Conservation (phyloP, 1,284 basidiomycete species). For the Marasmius sp. region DNA sequence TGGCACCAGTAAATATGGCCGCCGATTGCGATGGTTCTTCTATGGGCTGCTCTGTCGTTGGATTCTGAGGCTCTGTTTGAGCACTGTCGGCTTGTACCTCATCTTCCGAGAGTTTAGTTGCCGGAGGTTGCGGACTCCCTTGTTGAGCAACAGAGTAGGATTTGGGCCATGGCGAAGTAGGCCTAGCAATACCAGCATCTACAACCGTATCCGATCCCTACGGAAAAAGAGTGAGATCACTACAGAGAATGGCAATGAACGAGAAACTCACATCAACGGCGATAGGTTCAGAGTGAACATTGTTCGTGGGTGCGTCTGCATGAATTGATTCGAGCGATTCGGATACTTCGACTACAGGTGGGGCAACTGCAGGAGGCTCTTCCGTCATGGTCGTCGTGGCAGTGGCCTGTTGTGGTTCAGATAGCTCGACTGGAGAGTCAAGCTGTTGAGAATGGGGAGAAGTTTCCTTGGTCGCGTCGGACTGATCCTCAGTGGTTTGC, state of each 20-base stretch:
- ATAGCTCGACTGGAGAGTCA: neutral
- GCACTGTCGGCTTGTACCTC: neutral
- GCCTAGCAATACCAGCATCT: constrained; percentile 1
- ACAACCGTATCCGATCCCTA: neutral
- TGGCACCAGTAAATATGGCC: too few relatives aligned
- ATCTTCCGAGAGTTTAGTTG: neutral
- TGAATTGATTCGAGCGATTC: too few relatives aligned
- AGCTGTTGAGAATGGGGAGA: neutral
- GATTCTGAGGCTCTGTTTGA: neutral
- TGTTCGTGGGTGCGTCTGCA: too few relatives aligned
- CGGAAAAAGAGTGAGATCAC: neutral
- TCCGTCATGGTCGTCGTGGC: neutral
- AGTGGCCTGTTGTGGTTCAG: neutral
- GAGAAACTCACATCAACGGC: too few relatives aligned
- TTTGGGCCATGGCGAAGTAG: constrained; percentile 24
- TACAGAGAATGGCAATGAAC: too few relatives aligned
- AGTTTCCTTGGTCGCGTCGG: neutral
- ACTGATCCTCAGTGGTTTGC: too few relatives aligned
- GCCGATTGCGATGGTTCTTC: too few relatives aligned
- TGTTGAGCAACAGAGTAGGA: constrained; percentile 27
- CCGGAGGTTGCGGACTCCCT: constrained; percentile 18
- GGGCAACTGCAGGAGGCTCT: neutral
- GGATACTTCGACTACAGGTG: too few relatives aligned
- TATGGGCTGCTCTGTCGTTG: neutral
- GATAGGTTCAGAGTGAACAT: too few relatives aligned